Conservation (phyloP, 2,329 filamentous ascomycete genomes). For the Penicillium nordicum region DNA sequence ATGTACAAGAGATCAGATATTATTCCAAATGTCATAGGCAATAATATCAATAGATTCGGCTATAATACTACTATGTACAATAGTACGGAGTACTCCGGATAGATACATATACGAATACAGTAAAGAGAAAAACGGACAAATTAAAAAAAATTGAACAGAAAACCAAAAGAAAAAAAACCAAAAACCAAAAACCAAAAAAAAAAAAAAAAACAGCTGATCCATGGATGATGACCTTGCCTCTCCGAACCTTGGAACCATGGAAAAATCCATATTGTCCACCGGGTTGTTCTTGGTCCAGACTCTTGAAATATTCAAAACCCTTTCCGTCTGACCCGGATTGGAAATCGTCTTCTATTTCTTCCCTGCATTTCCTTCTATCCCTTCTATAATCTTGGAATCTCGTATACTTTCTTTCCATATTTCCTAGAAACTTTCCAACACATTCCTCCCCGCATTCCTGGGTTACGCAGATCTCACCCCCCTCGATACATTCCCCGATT, state of each 20-base stretch:
- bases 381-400: too few relatives aligned
- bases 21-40: background rate
- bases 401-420: too few relatives aligned
- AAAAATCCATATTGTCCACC: background rate
- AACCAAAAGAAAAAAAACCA: background rate
- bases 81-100: background rate
- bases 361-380: too few relatives aligned
- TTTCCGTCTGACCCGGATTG: constrained; percentile 1
- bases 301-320: background rate
- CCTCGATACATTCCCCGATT: constrained; percentile 18
- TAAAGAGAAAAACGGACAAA: background rate
- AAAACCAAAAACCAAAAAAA: too few relatives aligned
- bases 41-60: background rate
- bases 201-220: background rate
- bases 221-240: constrained; percentile 4
- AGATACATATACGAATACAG: background rate
- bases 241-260: constrained; percentile 3
- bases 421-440: background rate
- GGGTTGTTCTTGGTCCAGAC: background rate
- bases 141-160: background rate
- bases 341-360: background rate
- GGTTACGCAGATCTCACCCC: constrained; percentile 14
- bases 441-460: constrained; percentile 19
- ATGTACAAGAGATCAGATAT: background rate
- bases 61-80: background rate